phyloP scores from a whole-genome alignment of 805 yeast species.

The Ogataea glucozyma region DNA sequence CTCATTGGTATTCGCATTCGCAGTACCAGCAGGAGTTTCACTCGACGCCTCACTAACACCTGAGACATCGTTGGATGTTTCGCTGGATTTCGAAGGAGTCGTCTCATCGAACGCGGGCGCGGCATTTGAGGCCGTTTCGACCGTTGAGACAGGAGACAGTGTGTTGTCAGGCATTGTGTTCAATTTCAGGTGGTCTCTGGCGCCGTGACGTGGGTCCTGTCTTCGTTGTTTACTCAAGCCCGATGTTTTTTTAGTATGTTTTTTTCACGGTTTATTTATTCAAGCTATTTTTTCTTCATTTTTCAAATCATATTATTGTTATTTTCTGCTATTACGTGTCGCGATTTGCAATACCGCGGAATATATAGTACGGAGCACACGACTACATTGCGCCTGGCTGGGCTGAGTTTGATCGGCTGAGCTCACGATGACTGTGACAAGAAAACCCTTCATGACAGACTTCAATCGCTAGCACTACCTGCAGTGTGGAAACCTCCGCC shows the following conservation, averaged over 20 bases:
- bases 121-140: neutral
- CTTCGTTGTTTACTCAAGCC: neutral
- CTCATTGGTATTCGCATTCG: neutral
- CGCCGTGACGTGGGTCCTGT: neutral
- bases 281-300: neutral
- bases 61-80: neutral
- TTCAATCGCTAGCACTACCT: neutral
- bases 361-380: too few relatives aligned
- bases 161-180: constrained; percentile 2
- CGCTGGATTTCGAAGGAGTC: neutral
- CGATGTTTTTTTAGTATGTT: too few relatives aligned
- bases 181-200: neutral
- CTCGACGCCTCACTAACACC: too few relatives aligned
- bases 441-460: neutral
- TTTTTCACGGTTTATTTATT: too few relatives aligned
- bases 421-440: neutral
- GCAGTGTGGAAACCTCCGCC: neutral
- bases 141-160: neutral
- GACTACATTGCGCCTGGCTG: too few relatives aligned
- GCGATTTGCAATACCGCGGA: too few relatives aligned
- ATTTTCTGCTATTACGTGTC: constrained; percentile 4
- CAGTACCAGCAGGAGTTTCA: too few relatives aligned
- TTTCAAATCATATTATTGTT: neutral
- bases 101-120: neutral
- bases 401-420: too few relatives aligned